Evolutionary conservation across 768 basidiomycete genomes (phyloP).

Genomic region (Agrocybe pediades): DNA sequence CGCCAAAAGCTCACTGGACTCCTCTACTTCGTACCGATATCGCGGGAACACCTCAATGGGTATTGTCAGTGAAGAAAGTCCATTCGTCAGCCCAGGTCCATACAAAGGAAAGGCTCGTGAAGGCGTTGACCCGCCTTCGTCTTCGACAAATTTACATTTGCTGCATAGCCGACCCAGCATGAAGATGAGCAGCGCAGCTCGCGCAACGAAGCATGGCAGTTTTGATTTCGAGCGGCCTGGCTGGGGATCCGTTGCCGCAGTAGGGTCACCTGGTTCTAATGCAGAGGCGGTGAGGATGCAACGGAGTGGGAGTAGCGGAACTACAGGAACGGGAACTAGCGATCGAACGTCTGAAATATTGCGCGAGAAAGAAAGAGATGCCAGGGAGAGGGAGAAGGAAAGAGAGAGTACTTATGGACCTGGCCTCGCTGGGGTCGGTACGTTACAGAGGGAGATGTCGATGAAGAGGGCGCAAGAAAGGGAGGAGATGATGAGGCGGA

Average conservation of each 20-base stretch:
- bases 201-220: conserved; percentile 65
- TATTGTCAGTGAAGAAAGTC: conserved; percentile 38
- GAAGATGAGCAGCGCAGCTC: conserved; percentile 31
- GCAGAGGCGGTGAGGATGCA: conserved; percentile 27
- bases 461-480: conserved; percentile 40
- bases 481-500: conserved; percentile 33
- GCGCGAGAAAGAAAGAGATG: no score
- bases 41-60: conserved; percentile 30
- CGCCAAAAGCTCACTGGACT: conserved; percentile 36
- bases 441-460: conserved; percentile 41
- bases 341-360: conserved; percentile 31
- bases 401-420: conserved; percentile 41
- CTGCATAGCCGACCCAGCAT: conserved; percentile 9
- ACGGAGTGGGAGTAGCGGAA: conserved; percentile 45
- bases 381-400: conserved; percentile 18
- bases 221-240: conserved; percentile 79
- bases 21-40: conserved; percentile 36
- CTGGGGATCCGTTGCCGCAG: conserved; percentile 30
- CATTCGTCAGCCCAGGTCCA: conserved; percentile 12
- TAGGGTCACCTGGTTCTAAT: background rate
- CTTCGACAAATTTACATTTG: conserved; percentile 11
- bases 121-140: conserved; percentile 4
- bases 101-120: conserved; percentile 18
- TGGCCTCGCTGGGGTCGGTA: conserved; percentile 47
- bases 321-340: conserved; percentile 31